Base-by-base conservation (phyloP, 352 stramenopile genomes). In the Pythium angustatum region DNA sequence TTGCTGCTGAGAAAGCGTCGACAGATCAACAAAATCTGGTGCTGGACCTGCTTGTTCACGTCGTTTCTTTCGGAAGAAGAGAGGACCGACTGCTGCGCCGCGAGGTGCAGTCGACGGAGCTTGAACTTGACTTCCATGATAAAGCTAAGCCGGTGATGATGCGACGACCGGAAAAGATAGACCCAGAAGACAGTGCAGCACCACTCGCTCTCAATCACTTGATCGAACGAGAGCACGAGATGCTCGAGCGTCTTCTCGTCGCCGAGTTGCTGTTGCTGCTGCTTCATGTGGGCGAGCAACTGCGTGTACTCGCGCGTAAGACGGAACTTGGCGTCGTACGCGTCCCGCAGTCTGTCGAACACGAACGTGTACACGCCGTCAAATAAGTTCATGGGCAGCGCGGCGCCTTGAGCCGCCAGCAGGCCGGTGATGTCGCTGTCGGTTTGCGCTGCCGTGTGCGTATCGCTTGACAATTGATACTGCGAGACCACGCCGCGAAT, bases 141-240 rank as follows among this genome's bases (percentile, higher is more conserved):
- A 53, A 88, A 87, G 26, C 79, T 87, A 5, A 90, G 44, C 8
- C 72, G 74, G 15, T 87, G 68, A 36, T 88, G 78, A 28, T 87
- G 76, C 12, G 59, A 55, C 33, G 73, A 74, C 26, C 79, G 83
- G 62, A 87, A 94, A 22, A 92, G 58, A 43, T 81, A 78, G 5
- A 79, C 74, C 83, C 81, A 94, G 21, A 94, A 85, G 7, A 94
- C 85, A 1, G 72, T 87, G 53, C 75, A 88, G 28, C 67, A 78
- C 76, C 85, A 89, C 64, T 89, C 76, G 54, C 83, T 87, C 3
- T 75, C 71, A 3, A 94, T 68, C 3, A 92, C 65, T 24, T 79
- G 70, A 22, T 91, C 78, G 19, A 92, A 64, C 11, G 71, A 78
- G 26, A 79, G 51, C 34, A 76, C 53, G 10, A 71, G 52, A 44